These are phyloP conservation scores for Pichia sp. DNA, from an alignment of 1,139 yeast species.

Conservation along the genomic window DNA sequence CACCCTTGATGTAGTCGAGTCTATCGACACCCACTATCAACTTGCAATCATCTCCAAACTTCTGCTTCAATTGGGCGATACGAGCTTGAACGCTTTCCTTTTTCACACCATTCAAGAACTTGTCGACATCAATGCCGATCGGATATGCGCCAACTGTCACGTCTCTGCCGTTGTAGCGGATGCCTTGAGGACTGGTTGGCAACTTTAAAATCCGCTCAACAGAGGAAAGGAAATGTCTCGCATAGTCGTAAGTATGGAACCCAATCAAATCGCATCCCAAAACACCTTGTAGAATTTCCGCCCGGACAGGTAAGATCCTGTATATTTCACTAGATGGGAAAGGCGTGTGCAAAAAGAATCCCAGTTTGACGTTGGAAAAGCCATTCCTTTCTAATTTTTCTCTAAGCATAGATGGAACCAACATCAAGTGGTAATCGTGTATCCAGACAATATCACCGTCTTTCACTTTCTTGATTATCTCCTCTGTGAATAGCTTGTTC, in stretches of 20 bases:
- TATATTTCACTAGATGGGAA: slow-evolving; percentile 97
- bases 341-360: slow-evolving; percentile 95
- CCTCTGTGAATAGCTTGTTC: slow-evolving; percentile 74
- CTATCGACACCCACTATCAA: slow-evolving; percentile 95
- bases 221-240: slow-evolving; percentile 91
- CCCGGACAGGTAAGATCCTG: slow-evolving; percentile 90
- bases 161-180: slow-evolving; percentile 68
- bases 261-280: slow-evolving; percentile 93
- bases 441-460: slow-evolving; percentile 84
- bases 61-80: slow-evolving; percentile 54
- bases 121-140: slow-evolving; percentile 94
- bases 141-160: slow-evolving; percentile 96
- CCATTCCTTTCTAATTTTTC: slow-evolving; percentile 45
- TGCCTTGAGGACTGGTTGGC: slow-evolving; percentile 87
- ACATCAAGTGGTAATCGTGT: slow-evolving; percentile 96
- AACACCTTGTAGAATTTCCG: slow-evolving; percentile 87
- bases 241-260: slow-evolving; percentile 98
- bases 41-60: slow-evolving; percentile 66
- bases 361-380: slow-evolving; percentile 63
- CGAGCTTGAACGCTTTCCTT: slow-evolving; percentile 60
- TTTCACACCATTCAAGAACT: slow-evolving; percentile 75
- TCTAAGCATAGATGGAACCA: slow-evolving; percentile 85
- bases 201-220: slow-evolving; percentile 84
- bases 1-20: slow-evolving; percentile 93
- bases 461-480: slow-evolving; percentile 62